phyloP scores from a whole-genome alignment of 2,329 filamentous ascomycete species.

The Cladosporium colombiae region DNA sequence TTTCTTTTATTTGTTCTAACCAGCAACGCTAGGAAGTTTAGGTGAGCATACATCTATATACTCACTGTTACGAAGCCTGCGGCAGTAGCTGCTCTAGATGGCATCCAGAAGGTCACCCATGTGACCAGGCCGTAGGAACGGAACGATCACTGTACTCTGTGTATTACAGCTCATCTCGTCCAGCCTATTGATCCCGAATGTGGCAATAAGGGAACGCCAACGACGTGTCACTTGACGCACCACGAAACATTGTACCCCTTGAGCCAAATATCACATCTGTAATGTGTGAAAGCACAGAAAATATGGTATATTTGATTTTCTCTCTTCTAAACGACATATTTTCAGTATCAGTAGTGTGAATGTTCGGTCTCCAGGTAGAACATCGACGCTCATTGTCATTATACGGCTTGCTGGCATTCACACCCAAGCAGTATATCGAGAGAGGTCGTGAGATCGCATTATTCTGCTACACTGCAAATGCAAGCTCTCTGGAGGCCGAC shows the following conservation, averaged over 20 bases:
- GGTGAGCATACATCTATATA: no score
- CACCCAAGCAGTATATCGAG: background rate
- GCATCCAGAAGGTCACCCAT: background rate
- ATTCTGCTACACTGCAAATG: background rate
- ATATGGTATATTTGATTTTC: background rate
- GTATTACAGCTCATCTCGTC: no score
- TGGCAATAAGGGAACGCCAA: no score
- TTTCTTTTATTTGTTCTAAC: background rate
- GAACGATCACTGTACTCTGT: background rate
- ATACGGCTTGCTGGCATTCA: background rate
- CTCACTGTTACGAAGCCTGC: background rate
- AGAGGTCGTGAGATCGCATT: background rate
- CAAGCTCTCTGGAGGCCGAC: background rate
- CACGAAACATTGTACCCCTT: background rate
- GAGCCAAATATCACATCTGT: background rate
- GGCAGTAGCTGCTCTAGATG: background rate
- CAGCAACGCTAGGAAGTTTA: no score
- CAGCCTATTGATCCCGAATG: no score
- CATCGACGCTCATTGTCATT: background rate
- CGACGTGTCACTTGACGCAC: no score
- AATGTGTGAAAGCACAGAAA: background rate
- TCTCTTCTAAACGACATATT: background rate
- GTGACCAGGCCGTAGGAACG: background rate
- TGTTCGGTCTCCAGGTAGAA: background rate
- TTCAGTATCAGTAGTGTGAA: background rate